Base-by-base conservation (phyloP, 208 protist genomes). In the Trypanosoma mega region DNA sequence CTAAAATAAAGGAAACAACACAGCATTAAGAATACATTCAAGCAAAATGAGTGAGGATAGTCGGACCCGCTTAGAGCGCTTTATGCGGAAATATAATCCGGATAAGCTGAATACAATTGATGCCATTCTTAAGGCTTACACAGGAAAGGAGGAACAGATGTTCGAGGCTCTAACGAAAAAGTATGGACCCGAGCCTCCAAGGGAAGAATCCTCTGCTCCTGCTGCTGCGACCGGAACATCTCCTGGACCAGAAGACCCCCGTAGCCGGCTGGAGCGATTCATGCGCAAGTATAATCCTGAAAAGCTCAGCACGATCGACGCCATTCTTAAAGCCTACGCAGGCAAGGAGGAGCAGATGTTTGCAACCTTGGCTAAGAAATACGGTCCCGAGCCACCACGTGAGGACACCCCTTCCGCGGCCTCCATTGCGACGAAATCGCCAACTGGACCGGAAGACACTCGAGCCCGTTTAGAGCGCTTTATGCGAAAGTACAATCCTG, bases 251-350 rank as follows among this genome's bases (percentile, higher is more conserved):
- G 34, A 12, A 12, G 34, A 39, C 12, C 6, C 34, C 12, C 34
- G 34, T 6, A 12, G 8, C 8, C 34, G 34, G 46, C 68, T 88
- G n/a, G 45, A 63, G 7, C 63, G 74, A 46, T 65, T 88, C 20
- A 76, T 82, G 45, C 72, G 82, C 51, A 82, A 85, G 72, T 88
- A 85, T 75, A 78, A 78, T 27, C 72, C 72, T 14, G 74, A 88
- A 58, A 77, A 74, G 24, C 30, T 50, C 2, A 51, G 58, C 7
- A 52, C 57, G 6, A 12, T 39, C 8, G 34, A 39, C 12, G 12
- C 49, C 39, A 45, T 41, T 18, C 52, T 58, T 16, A 34, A 50
- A 33, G 45, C 45, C 68, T 83, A 74, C 64, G 61, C 56, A 29
- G 82, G 78, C 8, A 65, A 74, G 11, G 82, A 88, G 63, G 78